phyloP scores from a whole-genome alignment of 345 rosid species.

The Ceriops tagal region DNA sequence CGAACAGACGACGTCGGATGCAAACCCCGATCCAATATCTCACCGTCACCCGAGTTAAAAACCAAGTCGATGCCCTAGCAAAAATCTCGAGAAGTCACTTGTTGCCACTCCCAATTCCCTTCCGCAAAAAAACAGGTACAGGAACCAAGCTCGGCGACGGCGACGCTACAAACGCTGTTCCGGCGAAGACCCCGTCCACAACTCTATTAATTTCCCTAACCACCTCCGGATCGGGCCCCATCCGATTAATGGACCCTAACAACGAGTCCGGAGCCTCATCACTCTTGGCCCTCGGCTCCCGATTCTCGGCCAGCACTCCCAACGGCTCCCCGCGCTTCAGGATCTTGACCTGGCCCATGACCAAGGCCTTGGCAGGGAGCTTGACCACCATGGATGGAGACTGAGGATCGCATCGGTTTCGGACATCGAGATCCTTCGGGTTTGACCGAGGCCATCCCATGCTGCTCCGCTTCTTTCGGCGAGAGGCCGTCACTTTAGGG shows the following conservation, averaged over 20 bases:
- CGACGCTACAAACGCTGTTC: slow-evolving; percentile 34
- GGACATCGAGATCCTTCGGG: too few relatives aligned
- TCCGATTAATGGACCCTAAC: slow-evolving; percentile 41
- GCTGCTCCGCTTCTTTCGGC: slow-evolving; percentile 29
- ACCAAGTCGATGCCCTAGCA: slow-evolving; percentile 5
- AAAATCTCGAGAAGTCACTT: slow-evolving; percentile 12
- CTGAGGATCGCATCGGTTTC: not conserved
- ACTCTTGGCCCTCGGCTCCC: slow-evolving; percentile 10
- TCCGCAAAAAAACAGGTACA: slow-evolving; percentile 45
- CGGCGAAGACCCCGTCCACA: slow-evolving; percentile 27
- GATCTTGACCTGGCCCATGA: slow-evolving; percentile 60
- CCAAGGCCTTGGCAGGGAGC: slow-evolving; percentile 35
- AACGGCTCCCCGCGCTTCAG: slow-evolving; percentile 58
- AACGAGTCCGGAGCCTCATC: slow-evolving; percentile 25
- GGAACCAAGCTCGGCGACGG: slow-evolving; percentile 68
- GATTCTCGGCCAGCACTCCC: not conserved
- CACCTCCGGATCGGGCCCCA: slow-evolving; percentile 51
- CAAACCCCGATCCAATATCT: too few relatives aligned
- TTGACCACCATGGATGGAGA: slow-evolving; percentile 25
- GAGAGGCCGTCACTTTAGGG: slow-evolving; percentile 19
- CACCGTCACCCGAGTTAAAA: not conserved
- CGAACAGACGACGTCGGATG: too few relatives aligned
- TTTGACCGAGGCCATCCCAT: slow-evolving; percentile 16
- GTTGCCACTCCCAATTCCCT: slow-evolving; percentile 13
- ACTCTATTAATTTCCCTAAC: slow-evolving; percentile 19